Evolutionary conservation across 2,329 filamentous ascomycete genomes (phyloP).

Genomic region (Penicillium decumbens): DNA sequence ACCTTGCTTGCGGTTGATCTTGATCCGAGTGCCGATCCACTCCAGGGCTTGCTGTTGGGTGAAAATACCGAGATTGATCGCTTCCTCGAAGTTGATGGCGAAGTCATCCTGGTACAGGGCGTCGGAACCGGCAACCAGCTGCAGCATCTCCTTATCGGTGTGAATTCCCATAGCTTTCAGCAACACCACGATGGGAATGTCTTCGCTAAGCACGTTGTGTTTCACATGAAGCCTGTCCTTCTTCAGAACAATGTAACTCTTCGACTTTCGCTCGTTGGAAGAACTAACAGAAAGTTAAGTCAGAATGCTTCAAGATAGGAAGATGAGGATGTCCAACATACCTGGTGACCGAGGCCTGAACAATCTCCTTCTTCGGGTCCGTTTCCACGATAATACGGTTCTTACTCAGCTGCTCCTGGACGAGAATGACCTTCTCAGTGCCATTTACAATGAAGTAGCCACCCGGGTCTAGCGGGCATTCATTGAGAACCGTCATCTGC

Average conservation of each 20-base stretch:
- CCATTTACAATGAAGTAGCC: slow-evolving; percentile 98
- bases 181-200: slow-evolving; percentile 90
- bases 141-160: slow-evolving; percentile 90
- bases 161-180: slow-evolving; percentile 91
- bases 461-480: slow-evolving; percentile 92
- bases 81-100: slow-evolving; percentile 89
- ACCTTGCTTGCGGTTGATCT: slow-evolving; percentile 68
- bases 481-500: slow-evolving; percentile 87
- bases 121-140: slow-evolving; percentile 83
- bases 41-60: slow-evolving; percentile 95
- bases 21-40: slow-evolving; percentile 80
- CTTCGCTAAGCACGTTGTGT: slow-evolving; percentile 89
- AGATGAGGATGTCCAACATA: slow-evolving; percentile 21
- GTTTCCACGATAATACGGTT: slow-evolving; percentile 97
- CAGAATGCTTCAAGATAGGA: not conserved
- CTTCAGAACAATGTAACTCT: slow-evolving; percentile 91
- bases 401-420: slow-evolving; percentile 98
- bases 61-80: slow-evolving; percentile 73
- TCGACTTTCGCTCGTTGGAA: slow-evolving; percentile 94
- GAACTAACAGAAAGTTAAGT: slow-evolving; percentile 57
- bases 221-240: slow-evolving; percentile 85
- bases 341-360: slow-evolving; percentile 87
- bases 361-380: slow-evolving; percentile 84
- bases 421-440: slow-evolving; percentile 96
- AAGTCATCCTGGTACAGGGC: slow-evolving; percentile 91